phyloP scores from a whole-genome alignment of 495 filamentous ascomycete genomes.

The Pseudotulostoma volvatum region DNA sequence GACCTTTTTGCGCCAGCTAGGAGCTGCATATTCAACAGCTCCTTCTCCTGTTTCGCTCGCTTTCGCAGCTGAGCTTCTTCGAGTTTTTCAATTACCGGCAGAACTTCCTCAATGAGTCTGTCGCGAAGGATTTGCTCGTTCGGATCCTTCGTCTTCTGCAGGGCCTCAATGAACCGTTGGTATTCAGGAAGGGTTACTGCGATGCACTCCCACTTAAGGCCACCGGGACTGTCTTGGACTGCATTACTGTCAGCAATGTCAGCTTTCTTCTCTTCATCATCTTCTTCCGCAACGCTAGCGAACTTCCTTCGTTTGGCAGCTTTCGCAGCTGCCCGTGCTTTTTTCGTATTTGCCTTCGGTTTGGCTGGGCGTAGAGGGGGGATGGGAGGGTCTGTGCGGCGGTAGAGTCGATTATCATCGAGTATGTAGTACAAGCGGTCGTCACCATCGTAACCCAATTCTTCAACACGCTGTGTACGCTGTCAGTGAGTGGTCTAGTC shows the following conservation, averaged over 20 bases:
- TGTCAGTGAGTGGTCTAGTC: constrained; percentile 7
- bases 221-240: constrained; percentile 44
- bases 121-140: constrained; percentile 66
- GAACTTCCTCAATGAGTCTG: constrained; percentile 52
- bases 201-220: constrained; percentile 80
- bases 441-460: constrained; percentile 72
- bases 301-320: constrained; percentile 58
- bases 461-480: constrained; percentile 61
- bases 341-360: constrained; percentile 62
- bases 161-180: constrained; percentile 47
- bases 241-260: constrained; percentile 9
- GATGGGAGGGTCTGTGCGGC: constrained; percentile 51
- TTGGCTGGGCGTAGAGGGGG: constrained; percentile 42
- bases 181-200: constrained; percentile 68
- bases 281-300: constrained; percentile 35
- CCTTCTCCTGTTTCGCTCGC: constrained; percentile 54
- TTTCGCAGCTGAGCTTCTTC: constrained; percentile 61
- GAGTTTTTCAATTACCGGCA: constrained; percentile 69
- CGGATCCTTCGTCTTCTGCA: constrained; percentile 56
- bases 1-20: constrained; percentile 89
- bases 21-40: constrained; percentile 62
- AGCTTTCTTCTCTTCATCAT: constrained; percentile 33
- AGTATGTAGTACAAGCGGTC: constrained; percentile 78
- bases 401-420: constrained; percentile 87
- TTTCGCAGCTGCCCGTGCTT: constrained; percentile 48